Conservation (phyloP, 345 rosid species). For the Luvunga scandens region DNA sequence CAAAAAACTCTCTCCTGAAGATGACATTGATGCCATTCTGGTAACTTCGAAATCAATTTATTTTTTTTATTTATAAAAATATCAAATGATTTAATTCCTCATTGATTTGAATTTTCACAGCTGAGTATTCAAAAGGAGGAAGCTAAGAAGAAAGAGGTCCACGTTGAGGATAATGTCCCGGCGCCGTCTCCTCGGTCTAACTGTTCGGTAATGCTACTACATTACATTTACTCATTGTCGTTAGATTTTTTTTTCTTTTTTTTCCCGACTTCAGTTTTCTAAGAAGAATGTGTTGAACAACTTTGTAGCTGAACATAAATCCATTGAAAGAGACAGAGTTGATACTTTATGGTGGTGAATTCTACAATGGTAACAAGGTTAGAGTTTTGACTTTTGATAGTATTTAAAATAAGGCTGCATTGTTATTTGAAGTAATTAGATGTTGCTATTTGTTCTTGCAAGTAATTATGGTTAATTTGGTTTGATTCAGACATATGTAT, state of each 20-base stretch:
- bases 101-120: conserved; percentile 30
- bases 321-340: conserved; percentile 86
- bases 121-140: conserved; percentile 79
- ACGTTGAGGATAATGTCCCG: conserved; percentile 77
- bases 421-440: conserved; percentile 7
- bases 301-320: conserved; percentile 63
- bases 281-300: background rate
- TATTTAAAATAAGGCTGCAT: background rate
- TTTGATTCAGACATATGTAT: conserved; percentile 73
- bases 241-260: background rate
- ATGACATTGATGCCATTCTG: conserved; percentile 93
- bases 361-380: conserved; percentile 92
- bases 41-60: conserved; percentile 25
- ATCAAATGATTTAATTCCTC: background rate
- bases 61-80: background rate
- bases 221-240: background rate
- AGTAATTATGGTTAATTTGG: conserved; percentile 6
- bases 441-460: background rate
- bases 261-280: background rate
- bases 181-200: conserved; percentile 94
- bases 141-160: conserved; percentile 95
- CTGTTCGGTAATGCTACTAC: conserved; percentile 57
- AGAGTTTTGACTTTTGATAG: conserved; percentile 13
- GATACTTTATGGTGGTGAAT: conserved; percentile 87
- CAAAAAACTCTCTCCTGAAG: conserved; percentile 88